phyloP scores from a whole-genome alignment of 805 yeast species.

The Pichia ethanolica region DNA sequence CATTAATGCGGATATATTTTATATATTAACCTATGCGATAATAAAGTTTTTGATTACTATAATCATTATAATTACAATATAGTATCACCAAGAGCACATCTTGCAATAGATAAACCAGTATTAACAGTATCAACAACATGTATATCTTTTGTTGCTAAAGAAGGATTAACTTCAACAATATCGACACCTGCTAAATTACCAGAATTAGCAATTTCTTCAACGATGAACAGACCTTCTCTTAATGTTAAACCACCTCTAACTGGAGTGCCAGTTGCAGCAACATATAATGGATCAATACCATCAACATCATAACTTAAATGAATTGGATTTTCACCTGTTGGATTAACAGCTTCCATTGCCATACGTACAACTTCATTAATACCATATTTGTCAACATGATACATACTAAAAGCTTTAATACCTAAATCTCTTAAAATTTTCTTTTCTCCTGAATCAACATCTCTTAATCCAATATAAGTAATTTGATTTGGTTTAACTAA shows the following conservation, averaged over 20 bases:
- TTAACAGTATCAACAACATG: conserved; percentile 80
- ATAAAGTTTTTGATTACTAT: too few relatives aligned
- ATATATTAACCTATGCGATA: too few relatives aligned
- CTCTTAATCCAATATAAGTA: conserved; percentile 92
- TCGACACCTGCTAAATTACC: conserved; percentile 87
- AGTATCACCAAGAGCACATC: conserved; percentile 94
- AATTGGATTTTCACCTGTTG: conserved; percentile 61
- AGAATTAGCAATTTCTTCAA: conserved; percentile 85
- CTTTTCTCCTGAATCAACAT: conserved; percentile 84
- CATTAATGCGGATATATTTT: too few relatives aligned
- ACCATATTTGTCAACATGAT: conserved; percentile 91
- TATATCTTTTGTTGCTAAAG: conserved; percentile 66
- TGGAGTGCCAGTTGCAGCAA: conserved; percentile 97
- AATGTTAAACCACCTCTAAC: conserved; percentile 93
- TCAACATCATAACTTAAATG: conserved; percentile 94
- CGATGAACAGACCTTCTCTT: conserved; percentile 88
- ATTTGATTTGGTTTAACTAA: conserved; percentile 60
- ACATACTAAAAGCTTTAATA: conserved; percentile 88
- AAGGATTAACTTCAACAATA: conserved; percentile 90
- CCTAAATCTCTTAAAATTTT: conserved; percentile 59
- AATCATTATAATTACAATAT: conserved; percentile 36
- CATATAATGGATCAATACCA: conserved; percentile 89
- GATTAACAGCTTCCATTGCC: conserved; percentile 78
- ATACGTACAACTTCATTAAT: conserved; percentile 84
- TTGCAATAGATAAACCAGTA: conserved; percentile 84